Conservation (phyloP, 2,329 filamentous ascomycete species). For the Ophiostoma sp. region DNA sequence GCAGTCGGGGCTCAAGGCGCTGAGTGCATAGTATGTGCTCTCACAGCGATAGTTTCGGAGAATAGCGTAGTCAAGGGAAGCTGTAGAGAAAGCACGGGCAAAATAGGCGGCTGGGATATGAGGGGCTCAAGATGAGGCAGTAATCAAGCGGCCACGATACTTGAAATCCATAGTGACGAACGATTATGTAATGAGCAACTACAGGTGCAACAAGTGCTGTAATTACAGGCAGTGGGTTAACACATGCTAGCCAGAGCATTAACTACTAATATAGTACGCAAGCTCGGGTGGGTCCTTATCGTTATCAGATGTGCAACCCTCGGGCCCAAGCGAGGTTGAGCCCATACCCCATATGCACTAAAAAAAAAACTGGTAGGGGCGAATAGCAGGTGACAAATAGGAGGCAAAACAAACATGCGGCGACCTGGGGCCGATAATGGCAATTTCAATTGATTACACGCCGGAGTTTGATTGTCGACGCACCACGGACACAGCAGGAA, state of each 20-base stretch:
- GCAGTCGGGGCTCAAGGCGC: neutral
- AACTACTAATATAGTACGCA: neutral
- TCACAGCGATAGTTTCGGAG: neutral
- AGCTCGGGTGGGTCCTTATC: slow-evolving; percentile 19
- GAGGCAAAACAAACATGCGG: neutral
- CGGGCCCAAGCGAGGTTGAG: neutral
- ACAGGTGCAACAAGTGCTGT: neutral
- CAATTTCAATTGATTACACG: neutral
- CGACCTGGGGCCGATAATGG: neutral
- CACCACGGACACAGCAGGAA: slow-evolving; percentile 18
- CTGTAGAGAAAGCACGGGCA: neutral
- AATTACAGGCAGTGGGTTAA: neutral
- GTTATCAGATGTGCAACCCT: slow-evolving; percentile 13
- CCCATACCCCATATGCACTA: neutral
- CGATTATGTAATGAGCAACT: neutral
- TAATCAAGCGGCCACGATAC: neutral
- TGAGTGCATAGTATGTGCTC: neutral
- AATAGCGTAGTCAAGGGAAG: neutral
- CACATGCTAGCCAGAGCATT: neutral
- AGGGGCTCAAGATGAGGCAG: slow-evolving; percentile 7
- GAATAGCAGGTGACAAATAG: slow-evolving; percentile 10
- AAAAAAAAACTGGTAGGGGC: slow-evolving; percentile 13
- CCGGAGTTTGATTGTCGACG: neutral
- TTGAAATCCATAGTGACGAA: neutral
- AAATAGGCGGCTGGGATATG: neutral